Conservation (phyloP, 1,284 basidiomycete species). For the Rhodotorula sp. region DNA sequence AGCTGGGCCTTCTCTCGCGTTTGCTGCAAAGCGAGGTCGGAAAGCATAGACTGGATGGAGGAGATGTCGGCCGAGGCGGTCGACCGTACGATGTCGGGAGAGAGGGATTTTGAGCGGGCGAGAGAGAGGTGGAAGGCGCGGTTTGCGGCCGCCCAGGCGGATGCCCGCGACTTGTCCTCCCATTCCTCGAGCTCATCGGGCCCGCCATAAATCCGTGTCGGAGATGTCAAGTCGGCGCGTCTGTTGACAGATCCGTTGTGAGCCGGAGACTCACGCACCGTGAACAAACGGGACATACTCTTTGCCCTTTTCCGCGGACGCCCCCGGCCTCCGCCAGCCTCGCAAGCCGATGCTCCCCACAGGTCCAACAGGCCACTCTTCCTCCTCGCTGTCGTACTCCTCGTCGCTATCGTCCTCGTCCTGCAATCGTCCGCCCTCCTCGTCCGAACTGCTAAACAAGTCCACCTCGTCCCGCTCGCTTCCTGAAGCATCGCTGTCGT, state of each 20-base stretch:
- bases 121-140: slow-evolving; percentile 35
- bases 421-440: not conserved
- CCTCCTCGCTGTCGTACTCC: slow-evolving; percentile 33
- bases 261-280: not conserved
- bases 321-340: slow-evolving; percentile 19
- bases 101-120: slow-evolving; percentile 18
- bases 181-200: slow-evolving; percentile 28
- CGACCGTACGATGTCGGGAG: slow-evolving; percentile 1
- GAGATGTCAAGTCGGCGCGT: not conserved
- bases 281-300: slow-evolving; percentile 1
- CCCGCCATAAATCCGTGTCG: slow-evolving; percentile 1
- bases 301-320: slow-evolving; percentile 12
- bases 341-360: slow-evolving; percentile 26
- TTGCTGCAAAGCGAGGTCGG: slow-evolving; percentile 27
- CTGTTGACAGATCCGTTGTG: not conserved
- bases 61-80: slow-evolving; percentile 3
- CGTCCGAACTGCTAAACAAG: slow-evolving; percentile 1
- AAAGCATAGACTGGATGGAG: slow-evolving; percentile 31
- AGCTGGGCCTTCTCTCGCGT: slow-evolving; percentile 62
- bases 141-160: slow-evolving; percentile 37
- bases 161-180: slow-evolving; percentile 24
- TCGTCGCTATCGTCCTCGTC: not conserved
- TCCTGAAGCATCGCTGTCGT: not conserved
- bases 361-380: slow-evolving; percentile 38
- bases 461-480: not conserved